Evolutionary conservation across 441 rosid genomes (phyloP), one percentile per base, ranked within the genome.

Genomic region (Rhodomyrtus psidioides): DNA sequence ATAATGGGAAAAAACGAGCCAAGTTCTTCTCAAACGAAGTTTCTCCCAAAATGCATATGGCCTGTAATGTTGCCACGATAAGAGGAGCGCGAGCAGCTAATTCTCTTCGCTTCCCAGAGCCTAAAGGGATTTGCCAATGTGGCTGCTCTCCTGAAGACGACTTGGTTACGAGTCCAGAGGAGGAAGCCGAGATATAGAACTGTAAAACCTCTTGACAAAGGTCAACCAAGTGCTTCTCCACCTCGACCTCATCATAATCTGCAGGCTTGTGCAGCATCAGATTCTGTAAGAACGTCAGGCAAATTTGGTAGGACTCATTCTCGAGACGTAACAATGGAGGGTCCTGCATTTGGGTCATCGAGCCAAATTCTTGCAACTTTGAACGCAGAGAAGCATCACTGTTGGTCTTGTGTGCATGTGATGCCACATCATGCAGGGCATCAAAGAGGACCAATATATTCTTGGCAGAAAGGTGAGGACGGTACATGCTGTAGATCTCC

Each of bases 271-370:
- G 99, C 82, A 91, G 65, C 55, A 94, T 85, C 34, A 97, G 95
- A 89, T 97, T 94, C 90, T 96, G 99, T 86, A 98, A 87, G 91
- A 98, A 94, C 81, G 98, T 94, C 84, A 98, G 96, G 90, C 99
- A 94, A 87, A 97, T 94, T 86, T 98, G 99, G 88, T 92, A 97
- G n/a, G 99, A 95, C 91, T 98, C 99, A 57, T 96, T 98, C 90
- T 98, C 99, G 15, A 98, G 95, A 83, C 99, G 99, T 34, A 98
- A 88, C 5, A 98, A 89, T 15, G 99, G 99, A 86, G 99, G 99
- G 88, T 97, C 99, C 91, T 97, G 99, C 99, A 98, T 97, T 87
- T 98, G 99, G 70, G 98, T 96, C 92, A 97, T 92, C 59, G 97
- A 90, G 88, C 95, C 98, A 87, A 95, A 93, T 87, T 97, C 99